A percentile compares a stretch with the other conserved stretches of the same genome.
phyloP scores from a whole-genome alignment of 2,329 filamentous ascomycete species.

The Tolypocladium tropicale region DNA sequence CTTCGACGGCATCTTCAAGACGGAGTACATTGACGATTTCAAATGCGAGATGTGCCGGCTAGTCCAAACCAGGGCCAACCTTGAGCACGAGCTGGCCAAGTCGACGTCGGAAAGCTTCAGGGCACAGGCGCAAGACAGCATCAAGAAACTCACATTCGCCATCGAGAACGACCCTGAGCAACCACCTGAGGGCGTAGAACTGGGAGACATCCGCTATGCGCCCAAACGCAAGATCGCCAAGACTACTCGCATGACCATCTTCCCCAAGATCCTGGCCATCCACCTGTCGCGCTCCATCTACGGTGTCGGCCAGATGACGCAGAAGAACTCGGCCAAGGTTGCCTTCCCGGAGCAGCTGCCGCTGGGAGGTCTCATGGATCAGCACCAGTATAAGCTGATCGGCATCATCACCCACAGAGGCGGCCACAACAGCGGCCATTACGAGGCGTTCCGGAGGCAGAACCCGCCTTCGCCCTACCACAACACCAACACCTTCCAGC shows the following conservation, averaged over 20 bases:
- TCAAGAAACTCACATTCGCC: slow-evolving; percentile 56
- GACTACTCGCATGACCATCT: slow-evolving; percentile 75
- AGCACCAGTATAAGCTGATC: slow-evolving; percentile 73
- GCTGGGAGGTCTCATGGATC: slow-evolving; percentile 67
- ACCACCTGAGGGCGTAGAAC: slow-evolving; percentile 56
- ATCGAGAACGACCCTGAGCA: slow-evolving; percentile 76
- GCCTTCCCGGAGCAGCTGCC: slow-evolving; percentile 80
- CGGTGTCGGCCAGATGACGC: slow-evolving; percentile 63
- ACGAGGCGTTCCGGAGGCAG: slow-evolving; percentile 90
- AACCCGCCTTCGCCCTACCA: slow-evolving; percentile 69
- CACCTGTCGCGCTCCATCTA: slow-evolving; percentile 93
- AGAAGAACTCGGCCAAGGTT: slow-evolving; percentile 92
- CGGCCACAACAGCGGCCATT: slow-evolving; percentile 91
- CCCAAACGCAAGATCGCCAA: slow-evolving; percentile 79
- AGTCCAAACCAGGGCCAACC: slow-evolving; percentile 60
- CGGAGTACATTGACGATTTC: slow-evolving; percentile 94
- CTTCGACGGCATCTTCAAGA: slow-evolving; percentile 89
- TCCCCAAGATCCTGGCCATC: slow-evolving; percentile 83
- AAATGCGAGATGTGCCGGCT: slow-evolving; percentile 89
- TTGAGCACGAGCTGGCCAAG: slow-evolving; percentile 48
- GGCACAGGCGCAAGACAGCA: slow-evolving; percentile 42
- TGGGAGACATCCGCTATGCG: slow-evolving; percentile 65
- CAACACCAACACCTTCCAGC: slow-evolving; percentile 70
- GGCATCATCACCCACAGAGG: slow-evolving; percentile 91
- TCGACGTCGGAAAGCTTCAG: slow-evolving; percentile 43